Conservation (phyloP, 257 asterid species). For the Cynanchum wilfordii region DNA sequence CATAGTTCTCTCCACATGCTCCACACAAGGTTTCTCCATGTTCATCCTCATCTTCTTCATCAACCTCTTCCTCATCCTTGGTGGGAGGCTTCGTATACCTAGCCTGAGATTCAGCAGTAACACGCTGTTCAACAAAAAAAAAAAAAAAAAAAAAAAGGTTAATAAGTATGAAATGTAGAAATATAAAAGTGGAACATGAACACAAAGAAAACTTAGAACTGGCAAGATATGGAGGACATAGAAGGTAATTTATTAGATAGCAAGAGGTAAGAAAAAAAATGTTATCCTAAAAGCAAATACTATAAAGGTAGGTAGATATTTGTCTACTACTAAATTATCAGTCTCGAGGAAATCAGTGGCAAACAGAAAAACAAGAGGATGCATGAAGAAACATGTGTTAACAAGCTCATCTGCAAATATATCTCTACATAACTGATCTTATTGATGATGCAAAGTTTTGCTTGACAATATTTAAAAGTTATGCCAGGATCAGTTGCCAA, state of each 20-base stretch:
- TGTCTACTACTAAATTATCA: background rate
- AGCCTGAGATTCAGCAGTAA: constrained; percentile 26
- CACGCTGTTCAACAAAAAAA: background rate
- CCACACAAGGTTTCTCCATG: constrained; percentile 69
- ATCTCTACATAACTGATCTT: background rate
- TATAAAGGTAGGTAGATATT: background rate
- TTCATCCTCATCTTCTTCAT: constrained; percentile 47
- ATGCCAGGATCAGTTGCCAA: too few species aligned
- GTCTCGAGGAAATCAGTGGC: background rate
- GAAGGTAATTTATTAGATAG: background rate
- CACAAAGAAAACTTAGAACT: background rate
- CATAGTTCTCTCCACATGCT: constrained; percentile 65
- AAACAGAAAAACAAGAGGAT: background rate
- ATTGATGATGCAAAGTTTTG: background rate
- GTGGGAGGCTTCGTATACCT: constrained; percentile 24
- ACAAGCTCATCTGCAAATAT: too few species aligned
- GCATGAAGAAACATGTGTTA: background rate
- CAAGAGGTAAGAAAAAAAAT: background rate
- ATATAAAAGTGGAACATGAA: background rate
- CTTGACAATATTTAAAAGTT: too few species aligned
- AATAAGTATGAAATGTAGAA: background rate
- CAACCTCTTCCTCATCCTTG: constrained; percentile 33
- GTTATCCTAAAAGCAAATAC: background rate
- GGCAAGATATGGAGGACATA: background rate
- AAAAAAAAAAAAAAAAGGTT: background rate